phyloP scores from a whole-genome alignment of 768 basidiomycete genomes.

The Dioszegia aurantiaca region DNA sequence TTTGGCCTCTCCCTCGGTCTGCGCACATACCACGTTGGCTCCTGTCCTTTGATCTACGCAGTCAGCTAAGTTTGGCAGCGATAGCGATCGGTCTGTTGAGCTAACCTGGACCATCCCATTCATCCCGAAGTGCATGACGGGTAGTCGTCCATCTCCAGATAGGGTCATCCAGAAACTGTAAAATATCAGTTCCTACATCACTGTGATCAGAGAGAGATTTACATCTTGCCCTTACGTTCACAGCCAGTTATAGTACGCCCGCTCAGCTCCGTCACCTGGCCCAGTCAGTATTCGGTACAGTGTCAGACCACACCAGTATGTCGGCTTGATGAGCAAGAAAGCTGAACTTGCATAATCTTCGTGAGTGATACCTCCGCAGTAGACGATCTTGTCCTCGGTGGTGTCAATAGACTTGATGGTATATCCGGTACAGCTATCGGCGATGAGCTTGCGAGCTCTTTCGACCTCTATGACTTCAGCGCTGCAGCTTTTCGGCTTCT shows the following conservation, averaged over 20 bases:
- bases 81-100: neutral
- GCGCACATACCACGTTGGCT: conserved; percentile 51
- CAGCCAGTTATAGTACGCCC: conserved; percentile 50
- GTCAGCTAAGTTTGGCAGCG: conserved; percentile 3
- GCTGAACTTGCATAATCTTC: conserved; percentile 61
- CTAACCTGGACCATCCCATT: conserved; percentile 74
- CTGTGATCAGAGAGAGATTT: conserved; percentile 2
- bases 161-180: conserved; percentile 61
- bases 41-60: conserved; percentile 43
- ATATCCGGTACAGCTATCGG: conserved; percentile 59
- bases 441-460: conserved; percentile 62
- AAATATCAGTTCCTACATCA: neutral
- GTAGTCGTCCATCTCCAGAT: conserved; percentile 62
- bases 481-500: neutral
- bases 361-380: conserved; percentile 58
- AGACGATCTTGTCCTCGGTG: conserved; percentile 64
- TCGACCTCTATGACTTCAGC: conserved; percentile 62
- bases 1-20: conserved; percentile 35
- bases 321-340: neutral
- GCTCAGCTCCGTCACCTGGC: conserved; percentile 59
- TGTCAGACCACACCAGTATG: too few relatives aligned
- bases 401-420: conserved; percentile 62
- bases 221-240: conserved; percentile 52
- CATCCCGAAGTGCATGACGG: conserved; percentile 80
- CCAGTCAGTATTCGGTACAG: neutral